These are phyloP conservation scores for Cucurbita pepo DNA, from an alignment of 306 rosid genomes.

Conservation along the genomic window DNA sequence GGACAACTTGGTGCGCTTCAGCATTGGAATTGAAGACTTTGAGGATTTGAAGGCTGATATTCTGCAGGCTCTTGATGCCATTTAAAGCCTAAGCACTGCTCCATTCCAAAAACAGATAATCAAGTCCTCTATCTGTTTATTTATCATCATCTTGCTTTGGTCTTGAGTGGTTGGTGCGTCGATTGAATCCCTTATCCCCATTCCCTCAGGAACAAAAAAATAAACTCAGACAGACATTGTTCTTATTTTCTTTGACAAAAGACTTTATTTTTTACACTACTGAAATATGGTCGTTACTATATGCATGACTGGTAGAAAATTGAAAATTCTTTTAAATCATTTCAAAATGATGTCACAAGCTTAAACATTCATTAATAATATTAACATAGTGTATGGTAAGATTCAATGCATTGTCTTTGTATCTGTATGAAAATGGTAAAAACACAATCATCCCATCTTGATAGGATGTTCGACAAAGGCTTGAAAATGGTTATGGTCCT, in stretches of 20 bases:
- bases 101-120: neutral
- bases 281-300: too few species aligned
- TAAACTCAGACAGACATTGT: neutral
- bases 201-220: neutral
- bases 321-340: too few species aligned
- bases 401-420: too few species aligned
- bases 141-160: neutral
- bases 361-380: too few species aligned
- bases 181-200: neutral
- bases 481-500: too few species aligned
- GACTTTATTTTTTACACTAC: too few species aligned
- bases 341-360: too few species aligned
- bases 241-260: neutral
- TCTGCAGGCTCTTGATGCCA: conserved; percentile 50
- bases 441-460: too few species aligned
- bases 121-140: neutral
- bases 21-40: conserved; percentile 76
- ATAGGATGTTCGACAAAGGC: too few species aligned
- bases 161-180: neutral
- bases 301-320: too few species aligned
- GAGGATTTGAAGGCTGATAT: conserved; percentile 57
- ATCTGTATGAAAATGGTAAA: too few species aligned
- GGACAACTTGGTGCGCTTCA: conserved; percentile 90
- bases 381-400: too few species aligned
- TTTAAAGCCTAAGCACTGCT: conserved; percentile 11